Evolutionary conservation across 2,329 filamentous ascomycete species (phyloP).

Genomic region (Myriosclerotinia duriaeana): DNA sequence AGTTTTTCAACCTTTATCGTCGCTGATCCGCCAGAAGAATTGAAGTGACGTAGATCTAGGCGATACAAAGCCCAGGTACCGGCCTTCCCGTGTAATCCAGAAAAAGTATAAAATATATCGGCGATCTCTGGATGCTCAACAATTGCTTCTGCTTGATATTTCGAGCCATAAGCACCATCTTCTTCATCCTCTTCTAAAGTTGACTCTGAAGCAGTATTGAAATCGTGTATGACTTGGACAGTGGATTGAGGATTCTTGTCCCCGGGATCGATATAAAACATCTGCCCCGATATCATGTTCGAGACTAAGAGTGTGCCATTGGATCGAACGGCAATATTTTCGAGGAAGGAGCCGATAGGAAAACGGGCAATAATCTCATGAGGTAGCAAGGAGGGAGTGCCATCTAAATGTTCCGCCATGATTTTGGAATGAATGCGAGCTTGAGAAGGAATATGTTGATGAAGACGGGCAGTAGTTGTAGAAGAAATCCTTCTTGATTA

Average conservation of each 20-base stretch:
- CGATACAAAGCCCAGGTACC: conserved; percentile 3
- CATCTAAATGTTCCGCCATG: conserved; percentile 1
- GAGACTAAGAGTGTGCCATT: conserved; percentile 52
- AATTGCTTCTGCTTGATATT: conserved; percentile 16
- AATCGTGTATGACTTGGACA: conserved; percentile 1
- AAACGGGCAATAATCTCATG: conserved; percentile 8
- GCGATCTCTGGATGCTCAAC: conserved; percentile 5
- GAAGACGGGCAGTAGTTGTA: too few species aligned
- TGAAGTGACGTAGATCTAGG: conserved; percentile 6
- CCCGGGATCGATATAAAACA: conserved; percentile 33
- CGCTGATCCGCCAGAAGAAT: background rate
- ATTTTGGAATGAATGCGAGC: too few species aligned
- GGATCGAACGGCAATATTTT: conserved; percentile 44
- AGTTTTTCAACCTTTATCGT: conserved; percentile 5
- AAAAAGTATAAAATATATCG: conserved; percentile 16
- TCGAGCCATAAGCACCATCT: conserved; percentile 6
- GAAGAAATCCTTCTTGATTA: background rate
- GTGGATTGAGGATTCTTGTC: background rate
- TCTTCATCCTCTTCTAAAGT: background rate
- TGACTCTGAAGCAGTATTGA: background rate
- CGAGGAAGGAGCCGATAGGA: conserved; percentile 24
- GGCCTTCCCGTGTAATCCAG: conserved; percentile 13
- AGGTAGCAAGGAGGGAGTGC: background rate
- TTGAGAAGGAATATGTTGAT: background rate
- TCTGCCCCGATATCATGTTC: conserved; percentile 35